Conservation (phyloP, 345 rosid genomes). For the Eucalyptus caleyi region DNA sequence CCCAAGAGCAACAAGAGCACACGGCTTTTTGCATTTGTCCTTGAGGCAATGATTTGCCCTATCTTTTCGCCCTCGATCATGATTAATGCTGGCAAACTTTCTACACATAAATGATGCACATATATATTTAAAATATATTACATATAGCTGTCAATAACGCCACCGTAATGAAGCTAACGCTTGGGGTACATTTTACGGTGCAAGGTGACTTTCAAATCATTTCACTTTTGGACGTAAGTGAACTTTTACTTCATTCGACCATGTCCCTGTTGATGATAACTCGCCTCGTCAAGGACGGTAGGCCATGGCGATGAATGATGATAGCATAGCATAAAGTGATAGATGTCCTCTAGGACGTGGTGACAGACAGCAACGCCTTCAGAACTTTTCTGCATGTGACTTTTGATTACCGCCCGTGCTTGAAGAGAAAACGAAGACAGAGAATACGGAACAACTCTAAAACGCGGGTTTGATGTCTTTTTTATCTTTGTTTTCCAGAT, state of each 20-base stretch:
- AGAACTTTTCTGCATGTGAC: not conserved
- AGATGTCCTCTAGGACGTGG: not conserved
- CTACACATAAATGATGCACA: not conserved
- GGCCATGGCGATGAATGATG: not conserved
- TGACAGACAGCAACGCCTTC: not conserved
- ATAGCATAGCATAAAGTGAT: not conserved
- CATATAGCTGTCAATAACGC: not conserved
- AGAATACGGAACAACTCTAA: not conserved
- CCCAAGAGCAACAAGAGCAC: not conserved
- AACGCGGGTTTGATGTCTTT: not conserved
- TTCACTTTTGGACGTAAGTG: not conserved
- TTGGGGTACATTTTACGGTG: not conserved
- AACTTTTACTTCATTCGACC: not conserved
- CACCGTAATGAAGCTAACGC: not conserved
- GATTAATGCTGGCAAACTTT: not conserved
- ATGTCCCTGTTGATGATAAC: not conserved
- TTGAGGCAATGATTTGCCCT: not conserved
- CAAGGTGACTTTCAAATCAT: not conserved
- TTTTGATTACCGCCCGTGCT: not conserved
- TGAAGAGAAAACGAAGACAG: not conserved
- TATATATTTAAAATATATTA: not conserved
- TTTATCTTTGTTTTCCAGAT: not conserved
- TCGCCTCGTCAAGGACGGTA: not conserved
- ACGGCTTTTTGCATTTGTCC: not conserved
- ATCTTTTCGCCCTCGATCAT: not conserved